Base-by-base conservation (phyloP, 768 basidiomycete genomes). In the Phylloporus sp. region DNA sequence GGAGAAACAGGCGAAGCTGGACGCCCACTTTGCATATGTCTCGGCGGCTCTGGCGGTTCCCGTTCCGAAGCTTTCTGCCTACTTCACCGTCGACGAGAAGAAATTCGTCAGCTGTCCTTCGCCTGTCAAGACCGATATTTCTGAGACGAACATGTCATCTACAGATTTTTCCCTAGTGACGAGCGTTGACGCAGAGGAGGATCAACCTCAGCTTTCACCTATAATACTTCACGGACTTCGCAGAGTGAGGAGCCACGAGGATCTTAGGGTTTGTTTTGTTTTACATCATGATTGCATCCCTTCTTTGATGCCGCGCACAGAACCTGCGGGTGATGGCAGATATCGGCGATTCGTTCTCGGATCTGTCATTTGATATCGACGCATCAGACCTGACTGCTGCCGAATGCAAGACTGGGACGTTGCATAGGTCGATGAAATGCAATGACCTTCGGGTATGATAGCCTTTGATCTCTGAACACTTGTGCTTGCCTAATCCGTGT, bases 11-110 rank as follows among this genome's bases (percentile, higher is more conserved):
- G 44, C 37, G 5, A 38, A 24, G 47, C 52, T 48, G 44, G 50
- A 56, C 23, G 38, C 41, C 11, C 37, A 56, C 38, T 57, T 57
- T 48, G 22, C 42, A 18, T 57, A 43, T 17, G 46, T 39, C 18
- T 42, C 37, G 22, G 21, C 43, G 29, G 54, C 47, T 11, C 31
- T 56, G 40, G 43, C 38, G 17, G 36, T 17, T 34, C 50, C 50
- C 4, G 38, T 57, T 14, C 55, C 47, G 10, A 44, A 15, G 9
- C 44, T 47, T 39, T 57, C 55, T 6, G 32, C 46, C 4, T 33
- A 33, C 35, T 13, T 42, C 5, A 17, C 38, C 17, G n/a, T 15
- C 3, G 46, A 21, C n/a, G 23, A 50, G 8, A 17, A 14, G 8
- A 44, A 33, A 34, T 15, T 5, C 43, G 20, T 26, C 21, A 14